Percentiles rank a stretch among this genome's conserved stretches.
phyloP scores from a whole-genome alignment of 768 basidiomycete genomes.

The Rhizopogon salebrosus region DNA sequence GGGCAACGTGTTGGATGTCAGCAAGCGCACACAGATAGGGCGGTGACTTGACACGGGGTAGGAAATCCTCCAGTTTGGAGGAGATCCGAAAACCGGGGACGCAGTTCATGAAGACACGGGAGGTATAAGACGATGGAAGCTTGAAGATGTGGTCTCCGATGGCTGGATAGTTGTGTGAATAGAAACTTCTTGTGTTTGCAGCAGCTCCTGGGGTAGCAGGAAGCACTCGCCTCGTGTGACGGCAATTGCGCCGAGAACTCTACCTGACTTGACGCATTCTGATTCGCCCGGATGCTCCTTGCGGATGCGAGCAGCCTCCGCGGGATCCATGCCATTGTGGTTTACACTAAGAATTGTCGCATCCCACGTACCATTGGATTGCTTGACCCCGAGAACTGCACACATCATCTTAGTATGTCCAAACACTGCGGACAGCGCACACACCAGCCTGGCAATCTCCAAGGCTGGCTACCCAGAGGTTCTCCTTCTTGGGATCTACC shows the following conservation, averaged over 20 bases:
- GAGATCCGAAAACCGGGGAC: slow-evolving; percentile 32
- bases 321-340: slow-evolving; percentile 44
- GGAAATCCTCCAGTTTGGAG: slow-evolving; percentile 34
- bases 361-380: slow-evolving; percentile 31
- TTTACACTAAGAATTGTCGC: slow-evolving; percentile 37
- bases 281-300: slow-evolving; percentile 43
- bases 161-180: slow-evolving; percentile 27
- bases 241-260: slow-evolving; percentile 51
- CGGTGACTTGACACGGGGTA: slow-evolving; percentile 43
- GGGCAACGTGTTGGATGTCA: slow-evolving; percentile 36
- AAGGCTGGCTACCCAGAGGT: slow-evolving; percentile 52
- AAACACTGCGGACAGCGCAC: slow-evolving; percentile 4
- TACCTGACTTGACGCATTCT: slow-evolving; percentile 37
- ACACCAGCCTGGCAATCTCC: slow-evolving; percentile 53
- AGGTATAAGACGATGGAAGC: slow-evolving; percentile 42
- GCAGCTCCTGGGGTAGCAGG: neutral
- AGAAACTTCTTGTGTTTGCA: neutral
- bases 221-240: slow-evolving; percentile 45
- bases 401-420: neutral
- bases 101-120: slow-evolving; percentile 40
- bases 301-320: slow-evolving; percentile 36
- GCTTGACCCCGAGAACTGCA: slow-evolving; percentile 38
- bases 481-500: slow-evolving; percentile 34
- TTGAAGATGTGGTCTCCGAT: slow-evolving; percentile 54
- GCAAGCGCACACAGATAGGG: slow-evolving; percentile 47